Evolutionary conservation across 371 early-diverging fungal genomes (phyloP), one percentile per base, ranked within the genome.

Genomic region (Phascolomyces articulosus): DNA sequence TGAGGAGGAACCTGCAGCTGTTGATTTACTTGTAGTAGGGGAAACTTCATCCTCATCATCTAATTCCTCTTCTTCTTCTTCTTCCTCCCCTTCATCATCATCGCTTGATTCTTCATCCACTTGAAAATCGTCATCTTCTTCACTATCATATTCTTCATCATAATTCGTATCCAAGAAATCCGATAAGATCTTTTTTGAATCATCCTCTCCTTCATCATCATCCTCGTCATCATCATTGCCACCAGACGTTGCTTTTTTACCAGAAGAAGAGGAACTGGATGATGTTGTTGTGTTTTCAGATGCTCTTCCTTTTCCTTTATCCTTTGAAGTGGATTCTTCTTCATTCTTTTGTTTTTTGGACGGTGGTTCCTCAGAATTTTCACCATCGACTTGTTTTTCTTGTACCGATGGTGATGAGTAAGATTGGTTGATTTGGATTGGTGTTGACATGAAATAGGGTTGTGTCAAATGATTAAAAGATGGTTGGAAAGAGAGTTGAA

Each of bases 251-350:
- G 11, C 40, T 47, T 40, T 44, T 18, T 44, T 44, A n/a, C 16
- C 0, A 13, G 18, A 18, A 2, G 15, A 7, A 9, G 38, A 24
- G 4, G 47, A 44, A 27, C n/a, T n/a, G n/a, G n/a, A n/a, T n/a
- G n/a, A n/a, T n/a, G n/a, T n/a, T n/a, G n/a, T n/a, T n/a, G n/a
- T n/a, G n/a, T 40, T 8, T 16, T 40, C 29, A 24, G 53, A 11
- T 16, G 65, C 71, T 47, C 76, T 82, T 21, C 75, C 75, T 55
- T 82, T 82, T 40, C 75, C 79, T 47, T 78, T 79, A 23, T 40
- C 55, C 24, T 72, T 59, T 11, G 48, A 34, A 29, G 56, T 27
- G 15, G 58, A 40, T 51, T 51, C 51, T 51, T 51, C 51, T 21
- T 51, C 55, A 29, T 62, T 29, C 48, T 63, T 54, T 23, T 24